phyloP scores from a whole-genome alignment of 1,139 yeast species.

The Yamadazyma triangularis region DNA sequence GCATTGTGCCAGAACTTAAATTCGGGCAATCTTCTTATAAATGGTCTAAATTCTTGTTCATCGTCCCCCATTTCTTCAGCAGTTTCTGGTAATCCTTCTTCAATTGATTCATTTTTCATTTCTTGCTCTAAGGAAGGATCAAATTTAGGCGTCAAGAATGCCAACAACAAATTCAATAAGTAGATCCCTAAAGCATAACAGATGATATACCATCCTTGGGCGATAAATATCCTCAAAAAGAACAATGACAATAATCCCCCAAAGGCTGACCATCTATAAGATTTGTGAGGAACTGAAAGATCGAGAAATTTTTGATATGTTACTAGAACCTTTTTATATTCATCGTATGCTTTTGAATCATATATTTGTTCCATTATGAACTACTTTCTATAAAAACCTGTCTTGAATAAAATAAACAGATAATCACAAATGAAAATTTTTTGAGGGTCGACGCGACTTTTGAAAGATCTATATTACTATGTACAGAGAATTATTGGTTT shows the following conservation, averaged over 20 bases:
- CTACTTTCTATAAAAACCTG: neutral
- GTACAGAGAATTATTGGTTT: too few relatives aligned
- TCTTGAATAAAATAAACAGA: too few relatives aligned
- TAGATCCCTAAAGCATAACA: slow-evolving; percentile 90
- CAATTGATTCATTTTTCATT: slow-evolving; percentile 72
- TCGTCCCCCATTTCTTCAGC: slow-evolving; percentile 50
- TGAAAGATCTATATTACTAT: neutral
- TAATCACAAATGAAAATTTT: too few relatives aligned
- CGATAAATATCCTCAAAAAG: slow-evolving; percentile 61
- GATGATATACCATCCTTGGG: slow-evolving; percentile 95
- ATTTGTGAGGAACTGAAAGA: slow-evolving; percentile 71
- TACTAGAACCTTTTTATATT: slow-evolving; percentile 22
- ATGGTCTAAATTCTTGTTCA: slow-evolving; percentile 70
- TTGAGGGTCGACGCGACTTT: neutral
- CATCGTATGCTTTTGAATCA: slow-evolving; percentile 13
- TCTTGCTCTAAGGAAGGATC: slow-evolving; percentile 95
- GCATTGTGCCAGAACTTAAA: slow-evolving; percentile 93
- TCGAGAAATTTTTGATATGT: slow-evolving; percentile 73
- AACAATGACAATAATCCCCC: slow-evolving; percentile 57
- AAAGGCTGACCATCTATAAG: slow-evolving; percentile 74
- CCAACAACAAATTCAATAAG: slow-evolving; percentile 78
- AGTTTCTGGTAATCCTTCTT: slow-evolving; percentile 56
- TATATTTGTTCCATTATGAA: slow-evolving; percentile 9
- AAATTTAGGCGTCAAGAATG: slow-evolving; percentile 90
- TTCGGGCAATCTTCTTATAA: slow-evolving; percentile 87